Evolutionary conservation across 2,329 filamentous ascomycete species (phyloP).

Genomic region (Pseudogymnoascus sp.): DNA sequence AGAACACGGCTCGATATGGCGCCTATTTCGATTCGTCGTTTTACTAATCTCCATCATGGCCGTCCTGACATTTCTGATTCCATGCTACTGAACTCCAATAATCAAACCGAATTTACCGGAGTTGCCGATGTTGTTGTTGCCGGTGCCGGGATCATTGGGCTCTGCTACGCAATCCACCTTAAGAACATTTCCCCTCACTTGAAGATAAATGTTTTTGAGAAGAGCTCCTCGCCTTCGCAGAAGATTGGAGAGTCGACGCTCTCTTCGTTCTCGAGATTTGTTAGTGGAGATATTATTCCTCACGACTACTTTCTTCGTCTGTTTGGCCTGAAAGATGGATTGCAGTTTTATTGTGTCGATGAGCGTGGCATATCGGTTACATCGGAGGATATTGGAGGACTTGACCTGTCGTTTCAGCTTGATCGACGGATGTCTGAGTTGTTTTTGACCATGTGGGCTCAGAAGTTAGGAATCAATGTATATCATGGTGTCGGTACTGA

Average conservation of each 20-base stretch:
- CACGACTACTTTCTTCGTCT: constrained; percentile 16
- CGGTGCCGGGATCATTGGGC: not conserved
- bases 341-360: constrained; percentile 22
- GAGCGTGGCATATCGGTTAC: not conserved
- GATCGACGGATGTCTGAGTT: constrained; percentile 24
- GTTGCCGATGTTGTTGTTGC: constrained; percentile 13
- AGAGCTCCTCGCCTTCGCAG: constrained; percentile 17
- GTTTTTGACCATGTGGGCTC: constrained; percentile 22
- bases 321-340: constrained; percentile 23
- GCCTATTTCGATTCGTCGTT: not conserved
- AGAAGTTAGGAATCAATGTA: constrained; percentile 21
- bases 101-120: not conserved
- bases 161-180: not conserved
- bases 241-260: constrained; percentile 25
- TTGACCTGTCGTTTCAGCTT: constrained; percentile 19
- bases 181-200: not conserved
- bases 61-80: not conserved
- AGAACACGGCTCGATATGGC: not conserved
- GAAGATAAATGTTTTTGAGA: constrained; percentile 3
- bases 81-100: not conserved
- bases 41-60: not conserved
- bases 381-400: constrained; percentile 11
- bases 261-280: constrained; percentile 16
- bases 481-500: constrained; percentile 20
- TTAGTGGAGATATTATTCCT: constrained; percentile 19